Base-by-base conservation (phyloP, 345 rosid species). In the Combretum micranthum region DNA sequence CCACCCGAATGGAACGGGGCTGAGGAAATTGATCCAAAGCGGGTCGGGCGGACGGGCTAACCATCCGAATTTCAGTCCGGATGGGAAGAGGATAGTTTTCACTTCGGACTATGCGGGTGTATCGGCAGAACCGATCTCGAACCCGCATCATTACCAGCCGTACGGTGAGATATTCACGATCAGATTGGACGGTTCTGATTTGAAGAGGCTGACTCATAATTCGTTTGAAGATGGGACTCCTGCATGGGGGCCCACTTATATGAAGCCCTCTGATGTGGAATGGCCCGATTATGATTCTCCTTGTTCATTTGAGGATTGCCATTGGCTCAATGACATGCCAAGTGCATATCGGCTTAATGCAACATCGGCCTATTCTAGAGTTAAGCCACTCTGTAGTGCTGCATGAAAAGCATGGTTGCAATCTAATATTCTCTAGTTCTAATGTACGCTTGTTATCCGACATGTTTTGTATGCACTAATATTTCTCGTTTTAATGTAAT, bases 161-260 rank as follows among this genome's bases (percentile, higher is more conserved):
- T 90, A 90, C 15, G 97, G 97, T 1, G 97, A 90, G 70, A 90
- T 90, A 50, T 87, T 56, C 70, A 87, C 83, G 0, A 49, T 90
- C 3, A 80, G 76, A 60, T 57, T 87, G 66, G 97, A 90, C 49
- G 94, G 97, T 20, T 76, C 94, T 26, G 75, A 69, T 66, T 63
- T 87, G 59, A 85, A 66, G 81, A 83, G 97, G 61, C 55, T 80
- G 65, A 87, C 96, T 3, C 94, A 85, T 37, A 90, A 90, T 53
- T 83, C 89, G 0, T 90, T 68, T 22, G 97, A 90, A 66, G 97
- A 90, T 76, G 97, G 97, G 53, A 87, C 96, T 32, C 94, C 97
- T 0, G 72, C 79, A 0, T 90, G 96, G 96, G 81, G 82, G 9
- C 87, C 87, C 1, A 46, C 57, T 14, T 80, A 65, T 42, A 79